These are phyloP conservation scores for Xerocomellus dryophilus DNA, from an alignment of 768 basidiomycete genomes.

Conservation along the genomic window DNA sequence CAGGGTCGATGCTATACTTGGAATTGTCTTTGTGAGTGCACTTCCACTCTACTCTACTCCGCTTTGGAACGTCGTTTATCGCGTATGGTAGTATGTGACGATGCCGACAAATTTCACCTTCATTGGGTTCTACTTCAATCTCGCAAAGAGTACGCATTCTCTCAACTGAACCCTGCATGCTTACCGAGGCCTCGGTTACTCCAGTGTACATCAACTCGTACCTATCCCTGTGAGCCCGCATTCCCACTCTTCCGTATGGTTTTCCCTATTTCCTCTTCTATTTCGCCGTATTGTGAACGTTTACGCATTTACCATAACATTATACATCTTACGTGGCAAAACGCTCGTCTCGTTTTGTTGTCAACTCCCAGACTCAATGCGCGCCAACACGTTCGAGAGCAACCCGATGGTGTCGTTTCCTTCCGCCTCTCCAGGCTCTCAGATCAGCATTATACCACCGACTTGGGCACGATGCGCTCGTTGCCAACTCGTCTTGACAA, in stretches of 20 bases:
- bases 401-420: conserved; percentile 34
- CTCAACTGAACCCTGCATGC: background rate
- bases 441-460: background rate
- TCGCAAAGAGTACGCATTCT: conserved; percentile 48
- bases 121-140: conserved; percentile 48
- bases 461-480: background rate
- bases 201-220: conserved; percentile 56
- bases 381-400: conserved; percentile 35
- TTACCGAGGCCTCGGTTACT: background rate
- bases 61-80: background rate
- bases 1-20: conserved; percentile 46
- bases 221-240: conserved; percentile 39
- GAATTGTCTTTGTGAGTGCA: conserved; percentile 37
- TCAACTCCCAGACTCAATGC: conserved; percentile 41
- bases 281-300: background rate
- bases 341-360: background rate
- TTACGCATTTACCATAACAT: background rate
- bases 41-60: background rate
- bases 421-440: conserved; percentile 42
- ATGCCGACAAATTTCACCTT: conserved; percentile 56
- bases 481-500: background rate
- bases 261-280: background rate
- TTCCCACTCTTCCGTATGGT: background rate
- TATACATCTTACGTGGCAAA: background rate
- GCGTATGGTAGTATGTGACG: conserved; percentile 32